Base-by-base conservation (phyloP, 768 basidiomycete species). In the Dioszegia aurantiaca region DNA sequence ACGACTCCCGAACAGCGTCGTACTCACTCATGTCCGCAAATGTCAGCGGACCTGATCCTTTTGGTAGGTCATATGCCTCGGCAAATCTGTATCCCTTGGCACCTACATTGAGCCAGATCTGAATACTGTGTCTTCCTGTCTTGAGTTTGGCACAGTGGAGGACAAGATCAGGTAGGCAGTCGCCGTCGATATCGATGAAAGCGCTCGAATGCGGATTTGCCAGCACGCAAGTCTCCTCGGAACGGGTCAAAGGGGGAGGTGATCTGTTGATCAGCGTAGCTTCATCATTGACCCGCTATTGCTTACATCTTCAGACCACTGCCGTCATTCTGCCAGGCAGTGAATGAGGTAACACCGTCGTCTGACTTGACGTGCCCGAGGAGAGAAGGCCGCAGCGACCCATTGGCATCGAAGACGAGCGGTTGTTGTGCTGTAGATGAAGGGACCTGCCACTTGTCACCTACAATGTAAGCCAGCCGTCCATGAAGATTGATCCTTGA, bases 141-240 rank as follows among this genome's bases (percentile, higher is more conserved):
- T 63, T 79, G 0, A 83, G 82, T 57, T 86, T 83, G 59, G 86
- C 82, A 72, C 95, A 98, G 11, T 89, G 84, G 6, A 99, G 80
- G 74, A 99, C 94, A 2, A 98, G 78, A 66, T 99, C 94, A 62
- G 93, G 90, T 3, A 95, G 81, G 75, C 95, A 98, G 75, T 99
- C 95, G 12, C 95, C 95, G 61, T 98, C 84, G 37, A 99, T 79
- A 69, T 99, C 95, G 4, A 98, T 83, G 17, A 92, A 87, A 0
- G 92, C 93, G 76, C 93, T 95, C 71, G 88, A 91, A 72, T 98
- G 95, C 4, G 94, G 93, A 62, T 86, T 85, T 11, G 89, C 83
- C n/a, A 90, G 74, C 10, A 78, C 81, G 77, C 95, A 99, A 41
- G 73, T 61, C 39, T 68, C 68, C 0, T 85, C 84, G 16, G 80